These are phyloP conservation scores for Hebeloma cylindrosporum DNA, from an alignment of 768 basidiomycete species.

Conservation along the genomic window DNA sequence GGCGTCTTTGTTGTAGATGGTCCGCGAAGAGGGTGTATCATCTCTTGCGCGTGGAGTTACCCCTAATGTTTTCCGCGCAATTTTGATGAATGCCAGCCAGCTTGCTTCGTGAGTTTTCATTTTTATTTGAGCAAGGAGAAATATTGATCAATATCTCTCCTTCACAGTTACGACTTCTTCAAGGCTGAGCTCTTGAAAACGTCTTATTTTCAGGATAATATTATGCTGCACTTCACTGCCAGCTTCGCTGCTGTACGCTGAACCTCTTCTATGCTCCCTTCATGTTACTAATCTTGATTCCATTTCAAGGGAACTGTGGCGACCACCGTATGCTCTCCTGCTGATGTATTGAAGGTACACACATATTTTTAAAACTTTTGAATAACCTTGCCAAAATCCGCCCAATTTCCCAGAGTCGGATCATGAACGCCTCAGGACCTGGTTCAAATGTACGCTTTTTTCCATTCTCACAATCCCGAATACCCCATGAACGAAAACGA, in stretches of 20 bases:
- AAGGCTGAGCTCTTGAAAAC: slow-evolving; percentile 79
- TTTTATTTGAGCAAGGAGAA: neutral
- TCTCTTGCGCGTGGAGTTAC: slow-evolving; percentile 75
- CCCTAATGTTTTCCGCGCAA: slow-evolving; percentile 83
- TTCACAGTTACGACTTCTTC: slow-evolving; percentile 82
- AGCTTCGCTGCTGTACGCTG: slow-evolving; percentile 77
- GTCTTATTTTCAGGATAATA: slow-evolving; percentile 76
- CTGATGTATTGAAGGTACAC: slow-evolving; percentile 76
- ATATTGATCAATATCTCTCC: neutral
- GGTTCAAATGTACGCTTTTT: slow-evolving; percentile 62
- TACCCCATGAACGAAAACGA: neutral
- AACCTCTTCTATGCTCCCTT: neutral
- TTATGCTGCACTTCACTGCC: slow-evolving; percentile 79
- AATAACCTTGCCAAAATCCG: neutral
- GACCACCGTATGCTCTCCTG: slow-evolving; percentile 86
- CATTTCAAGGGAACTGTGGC: slow-evolving; percentile 73
- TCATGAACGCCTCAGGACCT: slow-evolving; percentile 87
- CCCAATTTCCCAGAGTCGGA: slow-evolving; percentile 53
- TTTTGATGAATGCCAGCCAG: slow-evolving; percentile 92
- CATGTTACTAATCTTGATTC: neutral
- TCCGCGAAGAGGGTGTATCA: slow-evolving; percentile 79
- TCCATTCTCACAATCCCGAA: neutral
- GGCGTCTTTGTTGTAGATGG: slow-evolving; percentile 61
- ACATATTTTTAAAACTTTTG: neutral
- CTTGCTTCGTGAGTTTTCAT: slow-evolving; percentile 75